Evolutionary conservation across 2,329 filamentous ascomycete species (phyloP).

Genomic region (Colletotrichum euphorbiae): DNA sequence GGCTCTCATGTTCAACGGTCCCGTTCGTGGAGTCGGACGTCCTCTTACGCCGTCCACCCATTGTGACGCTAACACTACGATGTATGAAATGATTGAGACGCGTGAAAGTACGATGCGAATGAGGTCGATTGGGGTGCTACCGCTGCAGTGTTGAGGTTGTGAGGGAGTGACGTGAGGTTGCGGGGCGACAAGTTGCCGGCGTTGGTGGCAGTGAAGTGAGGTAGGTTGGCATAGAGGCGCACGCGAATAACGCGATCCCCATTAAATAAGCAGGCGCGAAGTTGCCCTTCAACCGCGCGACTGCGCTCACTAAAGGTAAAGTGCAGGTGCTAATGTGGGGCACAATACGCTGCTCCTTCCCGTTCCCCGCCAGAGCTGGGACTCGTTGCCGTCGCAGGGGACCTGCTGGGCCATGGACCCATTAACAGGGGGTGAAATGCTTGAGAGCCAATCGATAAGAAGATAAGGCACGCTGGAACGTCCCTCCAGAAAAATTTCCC

Average conservation of each 20-base stretch:
- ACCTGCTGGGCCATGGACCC: conserved; percentile 18
- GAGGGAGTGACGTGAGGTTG: not conserved
- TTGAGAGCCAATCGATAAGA: conserved; percentile 35
- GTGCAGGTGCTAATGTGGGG: conserved; percentile 15
- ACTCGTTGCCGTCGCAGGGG: conserved; percentile 21
- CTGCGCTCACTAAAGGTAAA: too few species aligned
- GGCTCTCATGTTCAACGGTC: conserved; percentile 52
- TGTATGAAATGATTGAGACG: too few species aligned
- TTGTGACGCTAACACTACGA: conserved; percentile 1
- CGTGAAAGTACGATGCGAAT: not conserved
- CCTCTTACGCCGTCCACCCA: conserved; percentile 56
- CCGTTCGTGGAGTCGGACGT: conserved; percentile 59
- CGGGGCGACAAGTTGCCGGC: conserved; percentile 19
- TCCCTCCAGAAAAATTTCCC: conserved; percentile 35
- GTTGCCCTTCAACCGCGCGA: not conserved
- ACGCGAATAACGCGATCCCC: conserved; percentile 30
- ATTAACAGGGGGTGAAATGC: conserved; percentile 14
- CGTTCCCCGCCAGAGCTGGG: conserved; percentile 28
- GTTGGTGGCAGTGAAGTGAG: conserved; percentile 9
- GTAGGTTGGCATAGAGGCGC: not conserved
- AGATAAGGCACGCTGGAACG: conserved; percentile 32
- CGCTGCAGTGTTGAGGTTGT: not conserved
- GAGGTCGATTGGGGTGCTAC: not conserved
- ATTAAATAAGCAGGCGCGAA: conserved; percentile 36
- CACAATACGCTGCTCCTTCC: conserved; percentile 6